A percentile compares a stretch with the other conserved stretches of the same genome.
phyloP scores from a whole-genome alignment of 345 rosid genomes.

The Melaleuca quinquenervia region DNA sequence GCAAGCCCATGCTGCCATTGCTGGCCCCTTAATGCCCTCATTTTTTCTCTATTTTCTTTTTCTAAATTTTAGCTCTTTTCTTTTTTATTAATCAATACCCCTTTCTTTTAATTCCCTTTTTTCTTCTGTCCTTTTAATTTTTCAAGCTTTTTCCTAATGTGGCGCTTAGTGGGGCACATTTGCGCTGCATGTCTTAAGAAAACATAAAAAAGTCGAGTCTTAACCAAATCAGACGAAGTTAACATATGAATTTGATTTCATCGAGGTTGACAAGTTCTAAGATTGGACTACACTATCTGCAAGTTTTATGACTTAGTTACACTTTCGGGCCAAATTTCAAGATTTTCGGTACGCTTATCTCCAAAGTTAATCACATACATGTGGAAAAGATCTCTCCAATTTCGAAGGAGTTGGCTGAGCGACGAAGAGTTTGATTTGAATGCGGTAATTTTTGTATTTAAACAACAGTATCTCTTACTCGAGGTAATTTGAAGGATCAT shows the following conservation, averaged over 20 bases:
- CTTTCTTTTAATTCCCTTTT: not conserved
- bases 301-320: rapidly evolving
- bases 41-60: not conserved
- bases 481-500: not conserved
- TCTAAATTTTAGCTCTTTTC: not conserved
- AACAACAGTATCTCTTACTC: not conserved
- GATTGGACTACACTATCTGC: too few species aligned
- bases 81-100: not conserved
- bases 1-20: not conserved
- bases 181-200: not conserved
- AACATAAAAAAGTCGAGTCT: not conserved
- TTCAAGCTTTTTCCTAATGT: not conserved
- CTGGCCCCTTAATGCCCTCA: rapidly evolving
- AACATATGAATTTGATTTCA: rapidly evolving
- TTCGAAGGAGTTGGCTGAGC: not conserved
- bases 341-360: rapidly evolving
- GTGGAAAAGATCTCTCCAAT: not conserved
- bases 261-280: not conserved
- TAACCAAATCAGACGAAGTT: not conserved
- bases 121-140: not conserved
- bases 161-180: not conserved
- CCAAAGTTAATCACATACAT: rapidly evolving
- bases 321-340: too few species aligned
- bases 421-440: not conserved
- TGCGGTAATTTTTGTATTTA: too few species aligned